Evolutionary conservation across 2,329 filamentous ascomycete genomes (phyloP).

Genomic region (Drechslerella coelobrocha): DNA sequence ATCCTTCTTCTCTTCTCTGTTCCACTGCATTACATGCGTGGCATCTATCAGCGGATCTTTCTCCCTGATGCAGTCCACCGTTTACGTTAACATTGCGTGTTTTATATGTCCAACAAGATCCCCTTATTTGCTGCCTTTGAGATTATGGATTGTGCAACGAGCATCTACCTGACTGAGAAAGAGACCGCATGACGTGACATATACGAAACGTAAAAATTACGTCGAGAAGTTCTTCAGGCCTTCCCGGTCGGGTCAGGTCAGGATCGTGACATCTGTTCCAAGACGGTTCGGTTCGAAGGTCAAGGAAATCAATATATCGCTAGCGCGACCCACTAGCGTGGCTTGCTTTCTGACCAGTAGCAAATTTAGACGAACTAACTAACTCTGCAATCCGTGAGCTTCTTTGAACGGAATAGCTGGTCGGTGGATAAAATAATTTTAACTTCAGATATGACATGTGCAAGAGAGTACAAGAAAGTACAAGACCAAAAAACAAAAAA

Average conservation of each 20-base stretch:
- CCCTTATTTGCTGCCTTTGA: no score
- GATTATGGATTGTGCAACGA: no score
- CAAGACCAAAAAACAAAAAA: neutral
- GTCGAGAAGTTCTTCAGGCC: constrained; percentile 20
- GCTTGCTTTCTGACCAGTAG: neutral
- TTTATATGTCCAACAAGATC: no score
- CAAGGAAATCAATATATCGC: neutral
- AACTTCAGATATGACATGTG: neutral
- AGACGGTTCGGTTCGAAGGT: constrained; percentile 14
- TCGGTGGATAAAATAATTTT: neutral
- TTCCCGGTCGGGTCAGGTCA: constrained; percentile 20
- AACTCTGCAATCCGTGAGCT: neutral
- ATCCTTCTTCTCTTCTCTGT: neutral
- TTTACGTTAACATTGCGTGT: neutral
- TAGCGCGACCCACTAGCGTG: neutral
- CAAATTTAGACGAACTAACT: neutral
- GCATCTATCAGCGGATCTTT: neutral
- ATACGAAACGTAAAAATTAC: constrained; percentile 51
- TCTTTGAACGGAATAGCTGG: neutral
- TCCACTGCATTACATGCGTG: neutral
- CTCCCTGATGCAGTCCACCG: neutral
- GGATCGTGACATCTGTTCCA: constrained; percentile 28
- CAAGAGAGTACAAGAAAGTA: neutral
- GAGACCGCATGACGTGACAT: constrained; percentile 48
- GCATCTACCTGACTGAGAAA: no score